Evolutionary conservation across 2,329 filamentous ascomycete genomes (phyloP), one percentile per base, ranked within the genome.

Genomic region (Claviceps pusilla): DNA sequence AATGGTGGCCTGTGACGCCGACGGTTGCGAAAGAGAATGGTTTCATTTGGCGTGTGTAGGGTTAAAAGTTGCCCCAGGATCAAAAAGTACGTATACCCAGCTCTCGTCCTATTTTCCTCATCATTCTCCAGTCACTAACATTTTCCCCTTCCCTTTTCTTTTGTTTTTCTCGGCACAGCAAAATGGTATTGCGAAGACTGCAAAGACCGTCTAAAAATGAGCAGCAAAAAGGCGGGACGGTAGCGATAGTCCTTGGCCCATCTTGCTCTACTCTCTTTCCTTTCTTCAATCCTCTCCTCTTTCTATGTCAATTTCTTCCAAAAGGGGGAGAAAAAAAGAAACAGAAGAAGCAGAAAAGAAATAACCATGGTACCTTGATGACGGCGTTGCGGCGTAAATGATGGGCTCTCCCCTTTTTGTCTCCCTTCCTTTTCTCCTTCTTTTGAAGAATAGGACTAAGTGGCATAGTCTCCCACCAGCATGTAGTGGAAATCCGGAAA

Each of bases 121-220:
- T 37, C 11, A 11, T 37, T 10, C 35, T 37, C 11, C 35, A 12
- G 9, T 37, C 10, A 12, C 35, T 37, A 37, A 37, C 33, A 2
- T 41, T 29, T 12, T 16, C 1, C 24, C 6, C 16, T 7, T 6
- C 16, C 41, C 52, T 54, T 24, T 5, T 1, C 19, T 39, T 9
- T 19, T 31, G 41, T 11, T 49, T n/a, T 33, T 48, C 4, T 35
- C n/a, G 24, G 24, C 24, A 24, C 29, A 87, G 84, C 83, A 52
- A 88, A 87, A 79, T 89, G 86, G 86, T 89, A 86, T 63, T 89
- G 86, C 66, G 83, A 86, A 57, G 84, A 88, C 63, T 89, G 86
- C 68, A 87, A 87, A 64, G 81, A 84, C 59, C 76, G 76, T 49
- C 71, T 84, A 60, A 78, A 78, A 62, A 72, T 75, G 54, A 71